Base-by-base conservation (phyloP, 257 asterid genomes). In the Cynanchum wilfordii region DNA sequence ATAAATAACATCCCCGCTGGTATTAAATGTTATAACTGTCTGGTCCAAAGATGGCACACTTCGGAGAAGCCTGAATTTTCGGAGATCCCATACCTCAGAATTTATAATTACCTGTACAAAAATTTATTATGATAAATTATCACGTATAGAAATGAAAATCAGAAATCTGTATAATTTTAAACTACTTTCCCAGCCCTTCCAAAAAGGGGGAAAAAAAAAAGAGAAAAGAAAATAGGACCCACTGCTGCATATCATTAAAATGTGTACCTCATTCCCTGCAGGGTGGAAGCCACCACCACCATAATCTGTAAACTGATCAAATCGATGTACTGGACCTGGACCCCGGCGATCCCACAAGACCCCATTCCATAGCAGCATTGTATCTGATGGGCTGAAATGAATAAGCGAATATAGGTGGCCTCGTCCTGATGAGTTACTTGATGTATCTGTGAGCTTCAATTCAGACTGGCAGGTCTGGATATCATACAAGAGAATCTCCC, bases 221-320 rank as follows among this genome's bases (percentile, higher is more conserved):
- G 7, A 19, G 6, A 38, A 73, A 22, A 70, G 42, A 60, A 15
- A 71, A 67, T 29, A 38, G 36, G 62, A 17, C 11, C 38, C 25
- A 50, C 5, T 58, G 63, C 7, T 58, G 10, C 38, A 33, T 20
- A n/a, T 24, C 15, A 2, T 15, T 4, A 29, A 7, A 68, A 19
- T 22, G 50, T 79, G 45, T 85, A 95, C 99, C 98, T 95, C 98
- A 72, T 92, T 95, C 67, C 99, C 97, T 72, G 99, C 93, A 75
- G 99, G 98, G 84, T 95, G 98, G 76, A 95, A 95, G 54, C 98
- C 96, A 30, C 99, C 99, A 24, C 99, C 99, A 8, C 99, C 99
- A 75, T 86, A 92, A 81, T 90, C 98, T 0, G 96, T 82, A 68
- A 88, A 92, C 70, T 87, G 95, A 77, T 95, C 99, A 77, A 95